phyloP scores from a whole-genome alignment of 2,329 filamentous ascomycete species.

The Helotiales sp. region DNA sequence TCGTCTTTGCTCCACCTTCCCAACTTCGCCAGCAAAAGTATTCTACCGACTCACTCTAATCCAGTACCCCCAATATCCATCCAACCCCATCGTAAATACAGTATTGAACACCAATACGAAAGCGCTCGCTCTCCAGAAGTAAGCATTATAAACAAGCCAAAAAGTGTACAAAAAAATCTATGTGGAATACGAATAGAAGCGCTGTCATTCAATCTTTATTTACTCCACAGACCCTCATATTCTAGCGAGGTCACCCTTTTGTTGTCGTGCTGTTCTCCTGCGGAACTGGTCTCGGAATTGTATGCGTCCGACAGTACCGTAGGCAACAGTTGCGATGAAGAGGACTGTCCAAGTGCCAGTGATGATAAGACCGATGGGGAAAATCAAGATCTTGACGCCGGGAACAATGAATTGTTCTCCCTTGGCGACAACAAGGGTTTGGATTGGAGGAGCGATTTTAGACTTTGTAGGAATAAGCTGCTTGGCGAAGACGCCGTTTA shows the following conservation, averaged over 20 bases:
- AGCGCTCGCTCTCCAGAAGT: constrained; percentile 2
- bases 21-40: background rate
- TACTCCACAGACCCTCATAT: constrained; percentile 31
- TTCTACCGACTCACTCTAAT: background rate
- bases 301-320: constrained; percentile 70
- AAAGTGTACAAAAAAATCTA: background rate
- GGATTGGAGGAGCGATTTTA: constrained; percentile 40
- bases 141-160: background rate
- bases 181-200: constrained; percentile 11
- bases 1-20: background rate
- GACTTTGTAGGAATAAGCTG: constrained; percentile 36
- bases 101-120: background rate
- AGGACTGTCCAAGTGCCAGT: constrained; percentile 65
- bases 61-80: background rate
- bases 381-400: constrained; percentile 69
- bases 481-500: constrained; percentile 70
- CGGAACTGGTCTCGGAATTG: constrained; percentile 68
- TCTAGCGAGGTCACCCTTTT: constrained; percentile 43
- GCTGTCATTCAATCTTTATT: constrained; percentile 10
- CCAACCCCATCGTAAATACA: background rate
- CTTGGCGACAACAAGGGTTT: constrained; percentile 43
- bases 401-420: constrained; percentile 67
- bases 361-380: constrained; percentile 72
- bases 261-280: constrained; percentile 52
- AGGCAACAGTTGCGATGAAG: constrained; percentile 61